Base-by-base conservation (phyloP, 2,329 filamentous ascomycete species). In the Fusarium piperis region DNA sequence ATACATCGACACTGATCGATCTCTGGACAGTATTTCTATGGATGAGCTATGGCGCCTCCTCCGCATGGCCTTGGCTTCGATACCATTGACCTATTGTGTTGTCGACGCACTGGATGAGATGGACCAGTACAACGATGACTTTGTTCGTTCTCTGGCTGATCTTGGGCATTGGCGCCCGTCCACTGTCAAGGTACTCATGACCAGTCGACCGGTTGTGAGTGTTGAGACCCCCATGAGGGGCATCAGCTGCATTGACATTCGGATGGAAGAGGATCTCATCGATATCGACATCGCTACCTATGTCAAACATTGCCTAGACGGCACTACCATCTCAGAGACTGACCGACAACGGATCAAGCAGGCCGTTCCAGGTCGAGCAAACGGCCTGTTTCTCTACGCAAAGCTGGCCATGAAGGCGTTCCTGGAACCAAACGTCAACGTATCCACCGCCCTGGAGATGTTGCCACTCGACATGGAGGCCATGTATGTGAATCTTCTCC, bases 21-120 rank as follows among this genome's bases (percentile, higher is more conserved):
- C 62, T 18, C 35, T 73, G 16, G 64, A 60, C 15, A 65, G 51
- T 1, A 7, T 70, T 9, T 70, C 74, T 0, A 55, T 68, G 4
- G 67, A 73, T 2, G 76, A 76, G 16, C 63, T 84, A 4, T 82
- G 80, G 80, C 69, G 69, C 7, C 65, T 78, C 39, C 65, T 83
- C 1, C 65, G 74, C 13, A 67, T 65, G 36, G 77, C 78, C 0
- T 32, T 81, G 20, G 56, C 62, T 6, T 56, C 64, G 4, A 59
- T 78, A 35, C 74, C 67, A 32, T 64, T 32, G 3, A 64, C 79
- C 0, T 86, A 81, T 59, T 83, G 81, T 44, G 76, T 86, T 3
- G 79, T 78, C 1, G 84, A 86, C 65, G 84, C 83, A 2, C 74
- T 86, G 5, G 85, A 87, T 65, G 85, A 87, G 72, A 85, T 86